Percentiles rank a stretch among this genome's conserved stretches.
Evolutionary conservation across 1,139 yeast genomes (phyloP).

Genomic region (Pichiaceae sp.): DNA sequence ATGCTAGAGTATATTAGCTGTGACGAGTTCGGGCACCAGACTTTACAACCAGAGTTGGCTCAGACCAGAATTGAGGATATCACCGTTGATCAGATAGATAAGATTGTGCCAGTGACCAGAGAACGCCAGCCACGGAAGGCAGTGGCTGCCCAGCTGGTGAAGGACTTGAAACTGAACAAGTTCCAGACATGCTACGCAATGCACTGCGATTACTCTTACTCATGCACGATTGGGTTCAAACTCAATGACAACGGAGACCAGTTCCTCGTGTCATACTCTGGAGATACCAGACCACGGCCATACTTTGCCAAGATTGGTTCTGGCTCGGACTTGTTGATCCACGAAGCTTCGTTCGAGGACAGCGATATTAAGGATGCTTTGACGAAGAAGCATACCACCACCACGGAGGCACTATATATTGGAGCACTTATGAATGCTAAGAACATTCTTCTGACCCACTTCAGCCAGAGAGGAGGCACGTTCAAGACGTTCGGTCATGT

Average conservation of each 20-base stretch:
- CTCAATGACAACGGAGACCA: slow-evolving; percentile 19
- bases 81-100: slow-evolving; percentile 6
- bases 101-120: slow-evolving; percentile 14
- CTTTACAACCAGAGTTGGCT: slow-evolving; percentile 10
- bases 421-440: slow-evolving; percentile 65
- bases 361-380: slow-evolving; percentile 74
- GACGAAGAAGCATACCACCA: slow-evolving; percentile 81
- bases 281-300: slow-evolving; percentile 84
- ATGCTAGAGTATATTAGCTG: slow-evolving; percentile 54
- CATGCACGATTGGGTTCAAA: slow-evolving; percentile 49
- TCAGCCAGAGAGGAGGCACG: slow-evolving; percentile 82
- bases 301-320: slow-evolving; percentile 52
- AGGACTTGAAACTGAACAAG: slow-evolving; percentile 13
- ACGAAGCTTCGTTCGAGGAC: slow-evolving; percentile 88
- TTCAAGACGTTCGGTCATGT: slow-evolving; percentile 37
- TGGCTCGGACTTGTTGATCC: slow-evolving; percentile 71
- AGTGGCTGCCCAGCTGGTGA: slow-evolving; percentile 22
- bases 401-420: slow-evolving; percentile 75
- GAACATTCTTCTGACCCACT: slow-evolving; percentile 75
- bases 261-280: slow-evolving; percentile 81
- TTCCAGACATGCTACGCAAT: slow-evolving; percentile 65
- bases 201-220: slow-evolving; percentile 83
- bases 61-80: slow-evolving; percentile 16
- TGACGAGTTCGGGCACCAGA: slow-evolving; percentile 42
- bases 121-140: slow-evolving; percentile 12